Percentiles rank a stretch among this genome's conserved stretches.
These are phyloP conservation scores for Aspergillus cavernicola DNA, from an alignment of 495 filamentous ascomycete species.

Conservation along the genomic window DNA sequence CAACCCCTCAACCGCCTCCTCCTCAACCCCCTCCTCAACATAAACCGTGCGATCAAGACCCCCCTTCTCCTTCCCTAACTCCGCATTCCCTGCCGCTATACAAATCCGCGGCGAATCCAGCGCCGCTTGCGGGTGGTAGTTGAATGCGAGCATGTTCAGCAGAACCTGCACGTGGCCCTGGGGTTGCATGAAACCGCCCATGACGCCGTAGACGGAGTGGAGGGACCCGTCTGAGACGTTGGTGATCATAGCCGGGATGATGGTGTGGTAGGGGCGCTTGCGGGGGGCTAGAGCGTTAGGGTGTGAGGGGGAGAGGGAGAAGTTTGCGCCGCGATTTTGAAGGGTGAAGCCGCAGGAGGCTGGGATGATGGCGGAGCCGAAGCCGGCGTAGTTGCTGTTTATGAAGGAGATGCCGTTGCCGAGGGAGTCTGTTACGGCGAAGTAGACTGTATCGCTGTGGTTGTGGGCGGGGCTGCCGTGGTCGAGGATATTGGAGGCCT, in stretches of 20 bases:
- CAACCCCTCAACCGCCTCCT: constrained; percentile 63
- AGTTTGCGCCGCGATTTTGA: constrained; percentile 90
- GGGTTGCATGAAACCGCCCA: constrained; percentile 99
- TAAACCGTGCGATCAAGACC: constrained; percentile 61
- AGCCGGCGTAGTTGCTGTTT: constrained; percentile 89
- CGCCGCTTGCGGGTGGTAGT: constrained; percentile 81
- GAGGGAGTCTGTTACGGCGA: constrained; percentile 70
- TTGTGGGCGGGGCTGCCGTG: constrained; percentile 69
- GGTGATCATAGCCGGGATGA: constrained; percentile 90
- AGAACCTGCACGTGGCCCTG: constrained; percentile 96
- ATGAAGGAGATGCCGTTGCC: constrained; percentile 96
- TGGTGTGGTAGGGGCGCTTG: constrained; percentile 97
- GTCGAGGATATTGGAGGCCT: constrained; percentile 51
- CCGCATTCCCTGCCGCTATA: constrained; percentile 66
- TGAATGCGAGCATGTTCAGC: constrained; percentile 83
- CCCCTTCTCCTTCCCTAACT: constrained; percentile 45
- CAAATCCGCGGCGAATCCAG: constrained; percentile 88
- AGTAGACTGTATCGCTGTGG: constrained; percentile 88
- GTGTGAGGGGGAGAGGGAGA: constrained; percentile 61
- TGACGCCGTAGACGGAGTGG: constrained; percentile 86
- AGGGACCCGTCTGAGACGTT: constrained; percentile 65
- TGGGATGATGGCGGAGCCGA: constrained; percentile 86
- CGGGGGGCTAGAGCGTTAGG: constrained; percentile 74
- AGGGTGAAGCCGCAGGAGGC: constrained; percentile 81
- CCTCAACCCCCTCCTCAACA: constrained; percentile 81